phyloP scores from a whole-genome alignment of 345 rosid genomes.

The Hevea brasiliensis region DNA sequence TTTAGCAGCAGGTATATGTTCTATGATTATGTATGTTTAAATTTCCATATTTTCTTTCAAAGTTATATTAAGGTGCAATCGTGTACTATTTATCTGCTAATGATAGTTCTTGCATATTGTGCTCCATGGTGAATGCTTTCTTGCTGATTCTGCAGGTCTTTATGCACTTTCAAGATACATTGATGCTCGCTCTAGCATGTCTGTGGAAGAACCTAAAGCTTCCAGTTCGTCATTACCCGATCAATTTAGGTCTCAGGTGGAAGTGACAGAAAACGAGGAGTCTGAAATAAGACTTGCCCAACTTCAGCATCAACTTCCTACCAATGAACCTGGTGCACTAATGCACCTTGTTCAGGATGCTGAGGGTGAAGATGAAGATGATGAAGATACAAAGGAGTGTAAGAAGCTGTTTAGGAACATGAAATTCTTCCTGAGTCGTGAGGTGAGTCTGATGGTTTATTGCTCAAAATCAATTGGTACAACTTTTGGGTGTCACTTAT shows the following conservation, averaged over 20 bases:
- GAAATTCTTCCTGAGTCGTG: constrained; percentile 90
- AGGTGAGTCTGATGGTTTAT: constrained; percentile 50
- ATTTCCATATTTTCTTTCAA: not conserved
- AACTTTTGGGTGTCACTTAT: not conserved
- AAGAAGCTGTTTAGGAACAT: constrained; percentile 66
- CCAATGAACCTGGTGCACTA: constrained; percentile 88
- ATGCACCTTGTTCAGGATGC: constrained; percentile 82
- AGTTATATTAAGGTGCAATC: not conserved
- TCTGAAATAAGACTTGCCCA: constrained; percentile 92
- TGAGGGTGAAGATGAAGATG: constrained; percentile 70
- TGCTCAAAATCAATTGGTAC: not conserved
- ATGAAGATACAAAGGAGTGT: constrained; percentile 80
- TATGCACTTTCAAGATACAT: constrained; percentile 86
- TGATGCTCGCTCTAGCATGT: constrained; percentile 52
- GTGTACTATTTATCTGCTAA: not conserved
- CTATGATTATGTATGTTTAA: not conserved
- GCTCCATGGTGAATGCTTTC: not conserved
- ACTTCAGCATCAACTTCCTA: constrained; percentile 91
- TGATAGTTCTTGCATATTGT: not conserved
- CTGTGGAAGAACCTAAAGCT: constrained; percentile 37
- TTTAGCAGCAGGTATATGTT: constrained; percentile 72
- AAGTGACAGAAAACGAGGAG: constrained; percentile 41
- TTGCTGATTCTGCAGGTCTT: constrained; percentile 57
- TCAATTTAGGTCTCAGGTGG: constrained; percentile 34
- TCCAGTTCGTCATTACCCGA: constrained; percentile 44